Percentiles rank a stretch among this genome's conserved stretches.
These are phyloP conservation scores for Oryza nivara DNA, from an alignment of 176 grass and related monocot genomes.

Conservation along the genomic window DNA sequence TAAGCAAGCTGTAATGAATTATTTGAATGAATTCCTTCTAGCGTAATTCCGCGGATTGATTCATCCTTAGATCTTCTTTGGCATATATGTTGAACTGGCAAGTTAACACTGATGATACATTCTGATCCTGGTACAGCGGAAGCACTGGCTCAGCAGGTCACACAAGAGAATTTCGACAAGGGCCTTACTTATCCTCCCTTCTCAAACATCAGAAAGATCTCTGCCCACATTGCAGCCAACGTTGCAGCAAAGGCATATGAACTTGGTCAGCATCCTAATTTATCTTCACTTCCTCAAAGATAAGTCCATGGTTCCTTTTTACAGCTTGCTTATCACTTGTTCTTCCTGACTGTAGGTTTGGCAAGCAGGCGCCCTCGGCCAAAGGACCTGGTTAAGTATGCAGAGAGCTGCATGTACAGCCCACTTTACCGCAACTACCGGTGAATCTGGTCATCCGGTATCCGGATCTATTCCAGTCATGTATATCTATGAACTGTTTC, in stretches of 20 bases:
- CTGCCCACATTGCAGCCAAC: slow-evolving; percentile 78
- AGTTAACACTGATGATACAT: not conserved
- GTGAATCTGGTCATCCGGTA: slow-evolving; percentile 20
- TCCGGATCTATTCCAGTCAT: not conserved
- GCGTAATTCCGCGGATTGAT: not conserved
- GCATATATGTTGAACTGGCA: not conserved
- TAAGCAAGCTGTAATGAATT: too few species aligned
- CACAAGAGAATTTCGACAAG: slow-evolving; percentile 65
- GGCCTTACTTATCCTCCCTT: slow-evolving; percentile 85
- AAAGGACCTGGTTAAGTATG: slow-evolving; percentile 69
- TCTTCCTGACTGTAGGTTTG: slow-evolving; percentile 45
- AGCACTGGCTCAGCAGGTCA: slow-evolving; percentile 81
- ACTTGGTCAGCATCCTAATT: slow-evolving; percentile 55
- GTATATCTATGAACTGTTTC: not conserved
- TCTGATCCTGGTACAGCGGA: slow-evolving; percentile 59
- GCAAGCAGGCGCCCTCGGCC: slow-evolving; percentile 68
- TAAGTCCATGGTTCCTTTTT: not conserved
- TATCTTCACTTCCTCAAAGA: not conserved
- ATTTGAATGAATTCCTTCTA: too few species aligned
- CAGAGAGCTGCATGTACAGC: slow-evolving; percentile 90
- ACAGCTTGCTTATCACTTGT: slow-evolving; percentile 16
- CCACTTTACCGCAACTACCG: slow-evolving; percentile 75
- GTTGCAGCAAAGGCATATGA: slow-evolving; percentile 91
- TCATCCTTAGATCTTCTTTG: not conserved
- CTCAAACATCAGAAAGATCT: slow-evolving; percentile 88